Evolutionary conservation across 2,329 filamentous ascomycete species (phyloP), one percentile per base, ranked within the genome.

Genomic region (Bretziella fagacearum): DNA sequence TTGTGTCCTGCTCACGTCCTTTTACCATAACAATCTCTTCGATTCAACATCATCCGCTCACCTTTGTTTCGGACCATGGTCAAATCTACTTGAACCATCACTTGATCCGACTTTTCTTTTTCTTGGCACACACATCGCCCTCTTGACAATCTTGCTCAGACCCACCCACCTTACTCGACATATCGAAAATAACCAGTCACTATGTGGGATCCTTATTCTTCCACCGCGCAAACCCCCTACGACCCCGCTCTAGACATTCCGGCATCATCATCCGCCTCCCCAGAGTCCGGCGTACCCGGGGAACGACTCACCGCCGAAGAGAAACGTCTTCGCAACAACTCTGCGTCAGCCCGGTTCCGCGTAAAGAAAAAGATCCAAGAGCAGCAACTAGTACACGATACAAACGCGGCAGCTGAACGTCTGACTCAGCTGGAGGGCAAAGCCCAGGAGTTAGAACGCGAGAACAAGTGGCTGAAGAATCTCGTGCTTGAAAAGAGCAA

Each of bases 311-410:
- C 50, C n/a, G 26, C 39, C 27, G 76, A 79, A 57, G 76, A 80
- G 55, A 79, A 79, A 55, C 70, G 76, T n/a, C 71, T 75, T 35
- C 71, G 76, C 48, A 80, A 80, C 59, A 79, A 77, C 7, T 76
- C 76, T 13, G 76, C 76, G 40, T 75, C 70, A 43, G 76, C 76
- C n/a, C 71, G 76, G 40, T 80, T 80, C 63, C 71, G 76, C 36
- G 69, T 77, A 57, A 80, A 80, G 66, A 80, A 80, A 68, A 80
- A 80, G 65, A 74, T 78, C 59, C 70, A 75, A 43, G 76, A 80
- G 58, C 71, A 76, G 58, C 68, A 72, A n/a, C 66, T 79, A 46
- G 73, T 76, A 56, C 63, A 63, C 22, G 69, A 67, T 2, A 69
- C 74, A n/a, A 73, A 74, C 51, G 75, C 78, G 40, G 71, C 76